These are phyloP conservation scores for Durio zibethinus DNA, from an alignment of 345 rosid genomes.

Conservation along the genomic window DNA sequence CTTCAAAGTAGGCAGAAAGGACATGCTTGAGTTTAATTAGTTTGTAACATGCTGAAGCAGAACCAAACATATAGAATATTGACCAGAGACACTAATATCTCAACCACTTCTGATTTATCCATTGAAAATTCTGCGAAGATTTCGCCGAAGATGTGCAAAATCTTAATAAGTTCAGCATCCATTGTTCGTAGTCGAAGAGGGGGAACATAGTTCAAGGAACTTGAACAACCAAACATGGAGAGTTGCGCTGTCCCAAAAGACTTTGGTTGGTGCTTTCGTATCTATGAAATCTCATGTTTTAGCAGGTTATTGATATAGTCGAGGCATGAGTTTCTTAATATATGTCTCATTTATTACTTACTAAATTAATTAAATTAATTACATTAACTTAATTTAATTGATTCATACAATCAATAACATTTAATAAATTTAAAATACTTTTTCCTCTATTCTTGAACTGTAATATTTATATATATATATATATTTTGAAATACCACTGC, in stretches of 20 bases:
- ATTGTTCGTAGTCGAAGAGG: background rate
- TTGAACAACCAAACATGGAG: constrained; percentile 2
- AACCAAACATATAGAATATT: background rate
- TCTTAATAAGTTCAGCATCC: constrained; percentile 2
- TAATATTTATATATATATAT: too few species aligned
- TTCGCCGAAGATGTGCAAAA: constrained; percentile 11
- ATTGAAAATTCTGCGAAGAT: constrained; percentile 9
- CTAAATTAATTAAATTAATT: too few species aligned
- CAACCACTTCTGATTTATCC: constrained; percentile 9
- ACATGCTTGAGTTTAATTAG: constrained; percentile 7
- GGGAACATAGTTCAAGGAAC: background rate
- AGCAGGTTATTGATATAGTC: background rate
- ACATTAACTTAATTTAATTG: too few species aligned
- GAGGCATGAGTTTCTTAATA: background rate
- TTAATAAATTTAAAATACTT: too few species aligned
- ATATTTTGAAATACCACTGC: too few species aligned
- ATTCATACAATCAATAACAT: too few species aligned
- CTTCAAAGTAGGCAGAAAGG: background rate
- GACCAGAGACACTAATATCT: constrained; percentile 10
- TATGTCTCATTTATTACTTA: too few species aligned
- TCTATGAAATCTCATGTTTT: constrained; percentile 3
- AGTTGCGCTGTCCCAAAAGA: background rate
- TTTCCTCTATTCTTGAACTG: too few species aligned
- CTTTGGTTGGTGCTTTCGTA: background rate
- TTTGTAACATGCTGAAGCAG: background rate